Evolutionary conservation across 208 protist genomes (phyloP), one percentile per base, ranked within the genome.

Genomic region (Trypanosoma melophagium): DNA sequence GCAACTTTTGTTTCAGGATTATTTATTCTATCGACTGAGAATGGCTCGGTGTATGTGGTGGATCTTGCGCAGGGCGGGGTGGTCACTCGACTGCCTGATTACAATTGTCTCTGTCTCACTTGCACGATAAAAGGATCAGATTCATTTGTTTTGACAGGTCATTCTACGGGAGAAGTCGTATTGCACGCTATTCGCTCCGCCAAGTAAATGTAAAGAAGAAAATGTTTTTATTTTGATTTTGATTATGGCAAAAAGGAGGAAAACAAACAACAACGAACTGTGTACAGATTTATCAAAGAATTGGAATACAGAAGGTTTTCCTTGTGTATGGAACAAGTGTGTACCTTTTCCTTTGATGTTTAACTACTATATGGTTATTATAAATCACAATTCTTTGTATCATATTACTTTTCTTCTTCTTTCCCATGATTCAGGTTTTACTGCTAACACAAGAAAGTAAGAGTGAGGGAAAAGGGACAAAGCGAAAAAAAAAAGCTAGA

Each of bases 131-230:
- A 50, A 12, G 62, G 25, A 44, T 21, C 31, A 16, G 66, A 60
- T 24, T 22, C 31, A 21, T 71, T 58, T 68, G 58, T 70, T 3
- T 9, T 80, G 24, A 80, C 66, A 14, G 56, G 52, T n/a, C 67
- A 76, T 58, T 65, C 60, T 42, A 71, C 62, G 3, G 66, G 66
- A 31, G 69, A 74, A 28, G 75, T 74, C 31, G 12, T 76, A 31
- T 56, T 66, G 45, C 58, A 80, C 62, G 41, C 25, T 22, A 58
- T 77, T 60, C 72, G 51, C 38, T 62, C 61, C 41, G 22, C 38
- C 3, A 54, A 45, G 3, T 60, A 62, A 58, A 72, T 76, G 63
- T 76, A 65, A 66, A 69, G 41, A 54, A 61, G n/a, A 51, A 49
- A 54, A 44, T 31, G 28, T 35, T 35, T 35, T 35, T 35, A 35